A percentile compares a stretch with the other conserved stretches of the same genome.
Conservation (phyloP, 495 filamentous ascomycete species). For the Polyplosphaeria fusca region DNA sequence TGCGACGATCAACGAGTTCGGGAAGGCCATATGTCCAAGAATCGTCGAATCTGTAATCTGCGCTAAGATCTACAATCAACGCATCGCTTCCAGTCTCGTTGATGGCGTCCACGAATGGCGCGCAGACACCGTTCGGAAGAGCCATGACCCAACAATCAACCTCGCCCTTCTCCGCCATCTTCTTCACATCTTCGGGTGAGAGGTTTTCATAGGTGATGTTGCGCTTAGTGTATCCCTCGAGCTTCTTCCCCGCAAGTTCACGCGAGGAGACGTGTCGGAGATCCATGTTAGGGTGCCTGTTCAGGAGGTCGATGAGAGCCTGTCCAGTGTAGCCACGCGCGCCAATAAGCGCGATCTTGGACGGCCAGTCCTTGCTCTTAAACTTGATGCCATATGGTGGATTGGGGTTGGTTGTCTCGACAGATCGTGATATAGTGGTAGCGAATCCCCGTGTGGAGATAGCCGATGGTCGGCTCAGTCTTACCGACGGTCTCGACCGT, state of each 20-base stretch:
- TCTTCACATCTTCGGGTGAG: slow-evolving; percentile 80
- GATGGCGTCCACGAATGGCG: slow-evolving; percentile 91
- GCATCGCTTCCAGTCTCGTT: slow-evolving; percentile 69
- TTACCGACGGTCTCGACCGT: slow-evolving; percentile 18
- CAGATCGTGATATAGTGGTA: slow-evolving; percentile 38
- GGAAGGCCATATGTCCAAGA: slow-evolving; percentile 96
- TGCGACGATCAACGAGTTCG: slow-evolving; percentile 73
- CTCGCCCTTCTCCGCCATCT: slow-evolving; percentile 85
- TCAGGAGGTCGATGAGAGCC: slow-evolving; percentile 84
- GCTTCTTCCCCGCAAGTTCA: slow-evolving; percentile 84
- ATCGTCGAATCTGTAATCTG: slow-evolving; percentile 89
- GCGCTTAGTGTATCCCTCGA: slow-evolving; percentile 90
- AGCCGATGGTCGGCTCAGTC: background rate
- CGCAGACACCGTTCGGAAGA: slow-evolving; percentile 93
- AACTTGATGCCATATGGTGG: slow-evolving; percentile 94
- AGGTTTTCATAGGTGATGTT: slow-evolving; percentile 93
- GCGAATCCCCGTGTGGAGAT: slow-evolving; percentile 48
- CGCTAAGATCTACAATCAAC: slow-evolving; percentile 88
- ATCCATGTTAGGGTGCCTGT: slow-evolving; percentile 90
- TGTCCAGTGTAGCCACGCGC: slow-evolving; percentile 96
- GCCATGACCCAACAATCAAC: slow-evolving; percentile 99
- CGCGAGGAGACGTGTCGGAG: slow-evolving; percentile 91
- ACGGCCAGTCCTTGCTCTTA: slow-evolving; percentile 73
- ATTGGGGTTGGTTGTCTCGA: slow-evolving; percentile 82
- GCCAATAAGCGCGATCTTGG: slow-evolving; percentile 87